Evolutionary conservation across 208 protist species (phyloP).

Genomic region (Leishmania gerbilli): DNA sequence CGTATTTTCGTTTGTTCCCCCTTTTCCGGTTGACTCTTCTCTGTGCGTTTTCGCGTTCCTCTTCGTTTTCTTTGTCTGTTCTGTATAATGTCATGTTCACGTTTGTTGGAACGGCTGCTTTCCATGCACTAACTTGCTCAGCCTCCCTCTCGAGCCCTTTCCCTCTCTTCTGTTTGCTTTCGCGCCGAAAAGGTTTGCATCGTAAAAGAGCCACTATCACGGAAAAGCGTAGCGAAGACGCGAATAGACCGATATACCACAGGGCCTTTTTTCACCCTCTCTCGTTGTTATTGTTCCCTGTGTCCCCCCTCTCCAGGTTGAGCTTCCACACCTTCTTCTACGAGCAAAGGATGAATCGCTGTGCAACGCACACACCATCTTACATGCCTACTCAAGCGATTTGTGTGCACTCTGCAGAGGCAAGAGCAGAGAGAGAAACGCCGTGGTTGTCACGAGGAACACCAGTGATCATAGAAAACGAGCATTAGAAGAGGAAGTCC

Average conservation of each 20-base stretch:
- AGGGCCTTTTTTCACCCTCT: not conserved
- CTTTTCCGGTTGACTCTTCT: not conserved
- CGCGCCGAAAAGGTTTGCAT: too few species aligned
- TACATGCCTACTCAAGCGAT: not conserved
- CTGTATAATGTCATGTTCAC: not conserved
- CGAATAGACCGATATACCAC: not conserved
- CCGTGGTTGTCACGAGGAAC: not conserved
- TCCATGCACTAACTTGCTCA: not conserved
- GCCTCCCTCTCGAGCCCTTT: not conserved
- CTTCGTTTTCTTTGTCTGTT: not conserved
- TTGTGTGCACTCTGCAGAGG: not conserved
- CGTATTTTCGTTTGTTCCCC: not conserved
- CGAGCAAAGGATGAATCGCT: not conserved
- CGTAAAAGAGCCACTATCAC: not conserved
- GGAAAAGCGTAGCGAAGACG: not conserved
- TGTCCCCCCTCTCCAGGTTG: not conserved
- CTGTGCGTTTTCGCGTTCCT: not conserved
- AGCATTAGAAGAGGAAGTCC: not conserved
- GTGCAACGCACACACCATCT: not conserved
- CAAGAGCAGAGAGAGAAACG: not conserved
- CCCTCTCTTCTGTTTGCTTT: not conserved
- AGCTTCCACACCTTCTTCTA: not conserved
- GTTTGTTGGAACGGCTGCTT: not conserved
- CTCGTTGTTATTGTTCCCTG: not conserved
- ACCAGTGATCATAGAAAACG: not conserved